Percentiles rank a stretch among this genome's conserved stretches.
Evolutionary conservation across 1,139 yeast species (phyloP).

Genomic region (Pichia norvegensis): DNA sequence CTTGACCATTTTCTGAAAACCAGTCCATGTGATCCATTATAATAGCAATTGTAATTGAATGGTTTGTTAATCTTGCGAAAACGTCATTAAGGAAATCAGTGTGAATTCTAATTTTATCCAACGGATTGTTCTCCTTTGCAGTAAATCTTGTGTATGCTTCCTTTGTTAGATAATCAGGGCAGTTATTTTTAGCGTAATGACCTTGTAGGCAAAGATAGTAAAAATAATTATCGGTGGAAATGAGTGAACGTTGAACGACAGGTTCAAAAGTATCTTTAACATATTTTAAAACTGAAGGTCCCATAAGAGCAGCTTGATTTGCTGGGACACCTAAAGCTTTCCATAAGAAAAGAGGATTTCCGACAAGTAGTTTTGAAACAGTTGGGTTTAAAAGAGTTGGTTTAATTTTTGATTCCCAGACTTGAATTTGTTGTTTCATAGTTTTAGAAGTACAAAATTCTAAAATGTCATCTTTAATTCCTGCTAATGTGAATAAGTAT

Average conservation of each 20-base stretch:
- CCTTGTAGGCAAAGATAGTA: constrained; percentile 65
- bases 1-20: constrained; percentile 62
- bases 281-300: constrained; percentile 59
- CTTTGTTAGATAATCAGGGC: constrained; percentile 67
- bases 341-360: constrained; percentile 81
- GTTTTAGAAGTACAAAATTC: constrained; percentile 52
- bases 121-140: constrained; percentile 32
- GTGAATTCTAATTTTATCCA: constrained; percentile 66
- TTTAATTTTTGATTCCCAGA: constrained; percentile 57
- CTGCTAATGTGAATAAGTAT: constrained; percentile 49
- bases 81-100: constrained; percentile 76
- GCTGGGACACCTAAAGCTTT: constrained; percentile 82
- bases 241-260: constrained; percentile 50
- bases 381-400: constrained; percentile 67
- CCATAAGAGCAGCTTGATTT: constrained; percentile 77
- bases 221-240: constrained; percentile 69
- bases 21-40: constrained; percentile 94
- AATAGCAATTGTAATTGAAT: constrained; percentile 65
- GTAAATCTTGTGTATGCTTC: constrained; percentile 48
- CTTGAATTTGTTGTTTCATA: constrained; percentile 50
- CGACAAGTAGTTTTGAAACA: constrained; percentile 58
- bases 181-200: constrained; percentile 51
- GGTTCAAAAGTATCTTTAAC: constrained; percentile 77
- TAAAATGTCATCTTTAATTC: constrained; percentile 45
- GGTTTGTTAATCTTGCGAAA: constrained; percentile 52